phyloP scores from a whole-genome alignment of 805 yeast genomes.

The Debaryomyces prosopidis region DNA sequence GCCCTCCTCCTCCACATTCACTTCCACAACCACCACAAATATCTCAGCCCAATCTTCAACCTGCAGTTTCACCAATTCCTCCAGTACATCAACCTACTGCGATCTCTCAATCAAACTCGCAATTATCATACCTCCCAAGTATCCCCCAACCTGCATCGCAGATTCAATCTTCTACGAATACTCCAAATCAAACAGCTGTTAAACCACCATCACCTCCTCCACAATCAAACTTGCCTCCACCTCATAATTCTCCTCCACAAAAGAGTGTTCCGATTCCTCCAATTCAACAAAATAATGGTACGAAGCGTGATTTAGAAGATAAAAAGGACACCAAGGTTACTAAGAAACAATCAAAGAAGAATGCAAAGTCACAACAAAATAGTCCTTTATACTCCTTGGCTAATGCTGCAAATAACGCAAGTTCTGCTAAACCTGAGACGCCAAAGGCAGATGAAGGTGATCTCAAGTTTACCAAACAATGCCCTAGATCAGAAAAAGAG shows the following conservation, averaged over 20 bases:
- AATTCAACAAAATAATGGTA: conserved; percentile 7
- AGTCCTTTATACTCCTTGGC: conserved; percentile 25
- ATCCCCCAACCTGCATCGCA: conserved; percentile 5
- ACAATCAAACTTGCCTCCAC: conserved; percentile 4
- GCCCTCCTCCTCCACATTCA: conserved; percentile 8
- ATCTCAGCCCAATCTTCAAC: conserved; percentile 13
- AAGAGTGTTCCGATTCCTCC: conserved; percentile 1
- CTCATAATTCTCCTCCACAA: neutral
- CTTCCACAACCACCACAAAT: conserved; percentile 12
- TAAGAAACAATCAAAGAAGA: conserved; percentile 18
- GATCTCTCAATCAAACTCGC: conserved; percentile 5
- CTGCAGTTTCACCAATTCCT: conserved; percentile 6
- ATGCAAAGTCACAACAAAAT: conserved; percentile 6
- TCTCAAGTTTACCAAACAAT: conserved; percentile 2
- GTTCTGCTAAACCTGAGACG: neutral
- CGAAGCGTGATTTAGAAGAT: conserved; percentile 41
- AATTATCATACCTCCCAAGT: neutral
- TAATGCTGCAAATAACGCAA: conserved; percentile 23
- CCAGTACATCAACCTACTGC: conserved; percentile 7
- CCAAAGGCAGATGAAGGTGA: conserved; percentile 10
- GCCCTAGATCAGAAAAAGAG: conserved; percentile 3
- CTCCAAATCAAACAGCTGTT: conserved; percentile 2
- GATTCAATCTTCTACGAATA: conserved; percentile 2
- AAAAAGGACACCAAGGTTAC: conserved; percentile 30
- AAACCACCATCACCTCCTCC: conserved; percentile 4